Base-by-base conservation (phyloP, 257 asterid species). In the Scutellaria minor region DNA sequence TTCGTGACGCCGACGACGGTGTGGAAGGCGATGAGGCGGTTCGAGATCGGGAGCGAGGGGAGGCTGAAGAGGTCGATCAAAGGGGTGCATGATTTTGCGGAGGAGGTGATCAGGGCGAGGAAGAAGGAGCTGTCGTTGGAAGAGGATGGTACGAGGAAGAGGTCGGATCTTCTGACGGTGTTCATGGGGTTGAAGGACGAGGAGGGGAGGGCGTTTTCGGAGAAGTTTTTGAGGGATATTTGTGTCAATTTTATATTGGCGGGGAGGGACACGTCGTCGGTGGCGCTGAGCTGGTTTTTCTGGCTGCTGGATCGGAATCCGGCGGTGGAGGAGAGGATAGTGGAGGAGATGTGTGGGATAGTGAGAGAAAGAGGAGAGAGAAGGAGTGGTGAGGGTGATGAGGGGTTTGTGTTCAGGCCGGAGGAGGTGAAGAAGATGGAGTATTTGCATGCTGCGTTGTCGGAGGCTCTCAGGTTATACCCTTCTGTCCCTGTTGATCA, bases 401-500 rank as follows among this genome's bases (percentile, higher is more conserved):
- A 31, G 3, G 79, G 71, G 6, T 35, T 82, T n/a, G 83, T 91
- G 54, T 86, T 93, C 70, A 77, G 71, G 78, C 82, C 96, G 70
- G 96, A 91, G 77, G 98, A 94, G 74, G 87, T 94, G 74, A 91
- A 94, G 90, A 88, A 81, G 82, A 94, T 94, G 98, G 96, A 94
- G n/a, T 91, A 94, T 74, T 82, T 94, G 50, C 98, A 91, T 60
- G 98, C 98, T 20, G 96, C 97, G 10, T 62, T 94, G 2, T 91
- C 98, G 2, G 98, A 94, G 78, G 91, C 97, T 53, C 89, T 94
- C 1, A 84, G 98, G 77, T 58, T 94, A 75, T 89, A 91, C 81
- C 98, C 98, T 72, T 94, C 98, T 3, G 98, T 94, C 1, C 98
- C 98, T 0, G 89, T 94, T n/a, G 98, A 94, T 66, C 98, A 94